Evolutionary conservation across 331 rosid genomes (phyloP), one percentile per base, ranked within the genome.

Genomic region (Rhamnella rubrinervis): DNA sequence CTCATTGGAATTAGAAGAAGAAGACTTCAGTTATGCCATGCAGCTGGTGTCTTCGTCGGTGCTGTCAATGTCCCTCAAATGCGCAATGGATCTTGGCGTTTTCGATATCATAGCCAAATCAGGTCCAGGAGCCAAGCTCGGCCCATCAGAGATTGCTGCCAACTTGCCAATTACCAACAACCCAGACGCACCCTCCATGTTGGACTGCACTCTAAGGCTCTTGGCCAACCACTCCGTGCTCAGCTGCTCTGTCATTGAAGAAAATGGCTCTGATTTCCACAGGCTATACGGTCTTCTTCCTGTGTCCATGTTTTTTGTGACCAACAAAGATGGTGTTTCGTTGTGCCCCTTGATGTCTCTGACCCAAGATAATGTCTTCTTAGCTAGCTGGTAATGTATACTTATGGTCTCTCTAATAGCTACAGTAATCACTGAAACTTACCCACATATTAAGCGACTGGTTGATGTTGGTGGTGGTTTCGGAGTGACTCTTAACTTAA

Each of bases 391-490:
- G 83, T 74, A 7, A 26, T 66, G n/a, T 49, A 26, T 51, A 9
- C 9, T 69, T 51, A 9, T 53, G 3, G 8, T 19, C 8, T 14
- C 18, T 9, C 6, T 7, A 5, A 14, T 17, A 2, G 35, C 35
- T 28, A 28, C 3, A 28, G 4, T 28, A 28, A 28, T 2, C 35
- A n/a, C n/a, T n/a, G n/a, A 28, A 28, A 2, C 35, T 28, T 28
- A 23, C 18, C 60, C 20, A 31, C n/a, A 31, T 3, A 6, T 86
- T 13, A 71, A 50, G 5, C 74, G n/a, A 18, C 31, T 83, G 0
- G 86, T 83, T 2, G 91, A 83, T 17, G 84, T 86, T 65, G 92
- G 85, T 14, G 89, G 92, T 50, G 83, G 83, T 38, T 21, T 82
- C 15, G 86, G 89, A 25, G 19, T 57, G 25, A 67, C 75, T 10